Percentiles rank a stretch among this genome's conserved stretches.
Evolutionary conservation across 768 basidiomycete species (phyloP).

Genomic region (Galerina sulciceps): DNA sequence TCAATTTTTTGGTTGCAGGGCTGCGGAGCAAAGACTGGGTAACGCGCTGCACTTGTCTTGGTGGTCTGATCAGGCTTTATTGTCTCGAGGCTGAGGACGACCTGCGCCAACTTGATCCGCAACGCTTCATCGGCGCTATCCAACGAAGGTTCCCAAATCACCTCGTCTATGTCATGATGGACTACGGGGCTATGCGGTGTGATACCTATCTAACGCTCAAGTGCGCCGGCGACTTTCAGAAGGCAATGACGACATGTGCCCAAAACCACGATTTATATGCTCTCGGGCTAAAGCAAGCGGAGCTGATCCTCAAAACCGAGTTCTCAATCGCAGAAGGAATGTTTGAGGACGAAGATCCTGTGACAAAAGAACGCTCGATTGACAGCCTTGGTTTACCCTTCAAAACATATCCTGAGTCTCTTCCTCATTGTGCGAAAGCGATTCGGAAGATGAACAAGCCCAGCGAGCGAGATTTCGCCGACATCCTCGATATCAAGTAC

Average conservation of each 20-base stretch:
- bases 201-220: slow-evolving; percentile 50
- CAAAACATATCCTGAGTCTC: slow-evolving; percentile 57
- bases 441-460: slow-evolving; percentile 48
- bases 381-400: slow-evolving; percentile 61
- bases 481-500: slow-evolving; percentile 69
- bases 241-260: slow-evolving; percentile 54
- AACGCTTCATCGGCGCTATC: slow-evolving; percentile 45
- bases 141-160: slow-evolving; percentile 47
- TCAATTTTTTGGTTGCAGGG: slow-evolving; percentile 58
- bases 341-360: slow-evolving; percentile 49
- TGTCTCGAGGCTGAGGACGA: slow-evolving; percentile 46
- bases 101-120: slow-evolving; percentile 50
- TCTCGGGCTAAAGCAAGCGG: slow-evolving; percentile 53
- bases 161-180: slow-evolving; percentile 47
- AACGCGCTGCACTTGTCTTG: slow-evolving; percentile 53
- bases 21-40: slow-evolving; percentile 60
- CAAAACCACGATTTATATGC: slow-evolving; percentile 53
- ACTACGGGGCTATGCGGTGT: slow-evolving; percentile 51
- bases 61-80: slow-evolving; percentile 59
- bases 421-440: slow-evolving; percentile 62
- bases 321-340: slow-evolving; percentile 63
- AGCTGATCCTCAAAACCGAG: slow-evolving; percentile 59
- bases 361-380: slow-evolving; percentile 43
- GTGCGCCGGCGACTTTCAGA: slow-evolving; percentile 47
- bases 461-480: slow-evolving; percentile 54